Evolutionary conservation across 164 flowering plant species (phyloP), one percentile per base, ranked within the genome.

Genomic region (Stephania japonica): DNA sequence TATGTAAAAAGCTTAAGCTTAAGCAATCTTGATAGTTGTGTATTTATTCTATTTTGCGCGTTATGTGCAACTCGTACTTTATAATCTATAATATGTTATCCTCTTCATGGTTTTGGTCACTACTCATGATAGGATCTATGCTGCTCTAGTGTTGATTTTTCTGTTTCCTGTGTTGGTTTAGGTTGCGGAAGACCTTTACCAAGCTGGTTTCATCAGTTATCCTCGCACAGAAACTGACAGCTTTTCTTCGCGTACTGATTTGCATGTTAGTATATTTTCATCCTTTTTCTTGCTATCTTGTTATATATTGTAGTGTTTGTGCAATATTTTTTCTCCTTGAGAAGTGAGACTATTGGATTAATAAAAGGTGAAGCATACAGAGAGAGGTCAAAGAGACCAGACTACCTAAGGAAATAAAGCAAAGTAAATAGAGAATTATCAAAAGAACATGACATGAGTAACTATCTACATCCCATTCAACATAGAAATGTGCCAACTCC

Each of bases 111-210:
- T n/a, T 25, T 65, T 69, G 26, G 8, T 23, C 6, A 47, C 18
- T 53, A 12, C 18, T 53, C 19, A 7, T 53, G 61, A 53, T 12
- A 53, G 61, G 5, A 5, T 53, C 61, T 53, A 53, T 53, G 11
- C 61, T 5, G 19, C 19, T 13, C 18, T 53, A n/a, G 14, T 13
- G 61, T 53, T 53, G 5, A 16, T 10, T 25, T 65, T 69, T 26
- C 19, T 24, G 16, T n/a, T 26, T n/a, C 53, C 23, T 25, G 25
- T 38, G 19, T 69, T 43, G 47, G 56, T 3, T n/a, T 72, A 94
- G 99, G 99, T 96, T 21, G 99, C 99, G 50, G 99, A 96, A 83
- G 99, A 96, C 21, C 86, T 96, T 2, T 96, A 96, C 75, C 98
- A 91, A 80, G 81, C 97, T 82, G 99, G 99, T 80, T 96, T 90